Evolutionary conservation across 768 basidiomycete genomes (phyloP), one percentile per base, ranked within the genome.

Genomic region (Kwoniella mangroviensis): DNA sequence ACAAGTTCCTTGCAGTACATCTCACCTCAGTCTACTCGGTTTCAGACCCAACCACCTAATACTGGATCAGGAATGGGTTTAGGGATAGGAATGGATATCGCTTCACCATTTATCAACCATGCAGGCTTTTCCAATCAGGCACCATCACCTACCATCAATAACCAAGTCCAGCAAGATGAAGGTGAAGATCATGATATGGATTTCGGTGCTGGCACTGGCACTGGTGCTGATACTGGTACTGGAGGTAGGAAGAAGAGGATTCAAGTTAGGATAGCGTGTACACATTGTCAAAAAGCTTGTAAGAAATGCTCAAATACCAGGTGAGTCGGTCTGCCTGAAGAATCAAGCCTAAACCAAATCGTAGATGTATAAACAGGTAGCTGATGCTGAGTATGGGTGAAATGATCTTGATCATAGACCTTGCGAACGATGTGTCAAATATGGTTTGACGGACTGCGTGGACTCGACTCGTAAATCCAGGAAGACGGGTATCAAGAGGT

Each of bases 221-320:
- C 21, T 24, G 68, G 52, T 24, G 15, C n/a, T 57, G 55, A 24
- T 12, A 4, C 56, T 4, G 64, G 63, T 2, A 59, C 60, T 7
- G 68, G 62, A 21, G 62, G 62, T 17, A 65, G 78, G 62, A 76
- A 75, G 60, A 82, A 81, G 67, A 34, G 81, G 21, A 69, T 72
- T 1, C 81, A 82, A 52, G 81, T 82, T 3, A 72, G 77, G 43
- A 75, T 79, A 49, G 81, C 81, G 11, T 82, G 81, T 71, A 82
- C 78, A 41, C 76, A 80, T 63, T 82, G 81, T 69, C 81, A 82
- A 41, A 80, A 79, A 59, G 81, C 81, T 45, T 82, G 81, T 68
- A 82, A 82, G 73, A 80, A 79, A 66, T 82, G 81, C 60, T 81
- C 79, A 0, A 78, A 81, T 56, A 79, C 74, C 13, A 72, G 81